phyloP scores from a whole-genome alignment of 2,329 filamentous ascomycete genomes.

The Bipolaris cookei region DNA sequence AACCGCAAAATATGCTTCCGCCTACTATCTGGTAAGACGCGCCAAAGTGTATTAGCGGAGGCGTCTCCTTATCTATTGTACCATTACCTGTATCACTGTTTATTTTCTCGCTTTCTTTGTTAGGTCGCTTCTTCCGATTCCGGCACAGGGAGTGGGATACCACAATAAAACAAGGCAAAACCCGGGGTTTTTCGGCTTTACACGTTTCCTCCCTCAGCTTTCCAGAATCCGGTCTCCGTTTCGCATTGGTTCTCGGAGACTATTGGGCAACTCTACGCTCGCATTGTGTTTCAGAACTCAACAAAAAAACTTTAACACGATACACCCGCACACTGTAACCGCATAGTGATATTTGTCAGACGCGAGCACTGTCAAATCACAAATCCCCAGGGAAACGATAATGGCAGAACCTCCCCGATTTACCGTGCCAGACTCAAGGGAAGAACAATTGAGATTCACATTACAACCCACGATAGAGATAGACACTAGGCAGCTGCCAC shows the following conservation, averaged over 20 bases:
- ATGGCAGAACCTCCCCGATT: conserved; percentile 24
- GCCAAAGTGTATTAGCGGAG: conserved; percentile 12
- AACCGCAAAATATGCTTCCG: conserved; percentile 21
- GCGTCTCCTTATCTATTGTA: conserved; percentile 22
- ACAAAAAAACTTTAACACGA: conserved; percentile 17
- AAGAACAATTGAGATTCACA: neutral
- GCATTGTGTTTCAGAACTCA: conserved; percentile 25
- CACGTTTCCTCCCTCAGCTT: conserved; percentile 1
- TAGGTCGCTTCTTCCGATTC: conserved; percentile 10
- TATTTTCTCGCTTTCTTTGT: conserved; percentile 17
- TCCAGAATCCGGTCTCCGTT: conserved; percentile 15
- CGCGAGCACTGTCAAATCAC: conserved; percentile 15
- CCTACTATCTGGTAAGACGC: conserved; percentile 15
- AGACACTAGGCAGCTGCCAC: conserved; percentile 18
- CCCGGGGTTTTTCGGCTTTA: neutral
- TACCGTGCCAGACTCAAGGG: conserved; percentile 9
- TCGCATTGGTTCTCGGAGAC: conserved; percentile 11
- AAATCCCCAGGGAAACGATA: neutral
- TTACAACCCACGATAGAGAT: neutral
- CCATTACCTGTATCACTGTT: conserved; percentile 22
- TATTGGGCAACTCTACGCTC: conserved; percentile 18
- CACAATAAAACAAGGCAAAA: conserved; percentile 1
- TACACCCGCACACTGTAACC: conserved; percentile 14
- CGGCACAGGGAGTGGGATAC: conserved; percentile 8
- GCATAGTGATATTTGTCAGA: conserved; percentile 16